Conservation (phyloP, 2,329 filamentous ascomycete species). For the Aspergillus sp. region DNA sequence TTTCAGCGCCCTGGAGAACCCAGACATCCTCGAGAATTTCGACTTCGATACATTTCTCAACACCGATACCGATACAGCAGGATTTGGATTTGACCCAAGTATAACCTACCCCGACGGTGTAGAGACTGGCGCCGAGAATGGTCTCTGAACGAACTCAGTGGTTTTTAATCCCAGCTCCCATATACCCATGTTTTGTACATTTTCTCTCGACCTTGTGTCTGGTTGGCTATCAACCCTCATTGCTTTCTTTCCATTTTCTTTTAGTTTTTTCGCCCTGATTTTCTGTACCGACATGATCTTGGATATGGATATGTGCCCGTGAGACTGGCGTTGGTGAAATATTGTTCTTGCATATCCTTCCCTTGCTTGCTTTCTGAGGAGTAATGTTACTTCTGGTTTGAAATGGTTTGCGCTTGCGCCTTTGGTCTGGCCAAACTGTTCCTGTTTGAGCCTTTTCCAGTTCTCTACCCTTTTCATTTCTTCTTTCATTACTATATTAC, state of each 20-base stretch:
- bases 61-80: slow-evolving; percentile 47
- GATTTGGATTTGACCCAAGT: slow-evolving; percentile 45
- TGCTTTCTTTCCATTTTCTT: slow-evolving; percentile 13
- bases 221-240: slow-evolving; percentile 23
- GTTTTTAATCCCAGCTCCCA: slow-evolving; percentile 35
- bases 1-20: slow-evolving; percentile 47
- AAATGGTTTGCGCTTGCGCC: slow-evolving; percentile 14
- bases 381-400: slow-evolving; percentile 12
- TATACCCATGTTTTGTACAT: slow-evolving; percentile 43
- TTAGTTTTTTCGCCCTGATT: slow-evolving; percentile 16
- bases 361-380: slow-evolving; percentile 13
- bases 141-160: slow-evolving; percentile 36
- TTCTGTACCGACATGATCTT: slow-evolving; percentile 25
- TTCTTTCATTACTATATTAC: slow-evolving; percentile 29
- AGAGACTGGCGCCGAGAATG: slow-evolving; percentile 42
- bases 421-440: slow-evolving; percentile 12
- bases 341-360: slow-evolving; percentile 28
- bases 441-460: slow-evolving; percentile 19
- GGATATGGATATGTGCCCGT: slow-evolving; percentile 30
- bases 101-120: slow-evolving; percentile 43
- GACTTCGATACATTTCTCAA: slow-evolving; percentile 68
- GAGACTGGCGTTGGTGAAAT: slow-evolving; percentile 39
- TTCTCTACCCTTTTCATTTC: slow-evolving; percentile 22
- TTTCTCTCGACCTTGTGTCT: slow-evolving; percentile 25
- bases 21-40: slow-evolving; percentile 54